Base-by-base conservation (phyloP, 805 yeast species). In the Monosporozyma servazzii region DNA sequence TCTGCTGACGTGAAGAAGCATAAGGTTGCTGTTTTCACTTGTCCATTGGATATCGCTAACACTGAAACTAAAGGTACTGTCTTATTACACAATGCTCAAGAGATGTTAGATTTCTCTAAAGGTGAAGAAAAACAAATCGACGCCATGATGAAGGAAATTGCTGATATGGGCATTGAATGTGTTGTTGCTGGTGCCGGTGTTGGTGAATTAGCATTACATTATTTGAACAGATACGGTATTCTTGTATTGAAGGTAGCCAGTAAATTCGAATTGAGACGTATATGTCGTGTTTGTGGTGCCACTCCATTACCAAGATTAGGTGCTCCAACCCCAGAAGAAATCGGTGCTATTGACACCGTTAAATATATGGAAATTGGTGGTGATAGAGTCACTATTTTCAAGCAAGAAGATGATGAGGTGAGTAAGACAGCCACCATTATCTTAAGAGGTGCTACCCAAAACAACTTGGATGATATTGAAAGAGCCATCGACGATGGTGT, bases 21-120 rank as follows among this genome's bases (percentile, higher is more conserved):
- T 17, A 89, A 88, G 67, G 98, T 93, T 45, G 99, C 87, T 9
- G 90, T 89, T 2, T 93, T 76, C 73, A 88, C 96, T 8, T 84
- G 96, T 68, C 97, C 98, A 27, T 81, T 93, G 51, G 99, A 93
- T 71, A 88, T 88, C 54, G 84, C 96, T 13, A 84, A 89, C 54
- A 90, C 99, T n/a, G 99, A 93, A 73, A 91, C 98, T 21, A 91
- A 91, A 72, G 98, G 99, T 48, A 93, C 99, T 15, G 99, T 93
- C 47, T 75, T 93, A 62, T 77, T 93, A 58, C 96, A 93, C 72
- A 90, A 88, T 64, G 99, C 99, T 11, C 78, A 91, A 69, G 98
- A 93, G 71, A 90, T 93, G 97, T 76, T 91, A 57, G 95, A 89
- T 63, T 93, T 93, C 73, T 80, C 95, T 58, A 87, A 85, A 74